phyloP scores from a whole-genome alignment of 768 basidiomycete species.

The Tubosaeta brunneosetosa region DNA sequence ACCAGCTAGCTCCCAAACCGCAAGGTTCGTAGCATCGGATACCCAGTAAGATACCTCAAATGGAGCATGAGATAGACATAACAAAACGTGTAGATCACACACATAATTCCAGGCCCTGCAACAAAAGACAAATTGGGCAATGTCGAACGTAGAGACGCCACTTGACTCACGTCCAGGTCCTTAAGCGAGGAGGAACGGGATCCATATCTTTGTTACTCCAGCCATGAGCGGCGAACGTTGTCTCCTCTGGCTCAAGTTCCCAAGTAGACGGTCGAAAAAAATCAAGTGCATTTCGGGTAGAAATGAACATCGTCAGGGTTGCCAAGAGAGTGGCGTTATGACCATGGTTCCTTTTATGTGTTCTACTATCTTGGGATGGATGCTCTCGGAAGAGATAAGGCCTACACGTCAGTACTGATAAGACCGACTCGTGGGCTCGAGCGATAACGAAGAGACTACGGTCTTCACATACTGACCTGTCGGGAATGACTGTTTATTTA shows the following conservation, averaged over 20 bases:
- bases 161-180: constrained; percentile 54
- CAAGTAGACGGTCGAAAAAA: background rate
- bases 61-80: constrained; percentile 12
- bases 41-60: constrained; percentile 14
- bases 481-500: too few relatives aligned
- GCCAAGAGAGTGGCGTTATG: background rate
- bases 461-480: background rate
- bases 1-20: constrained; percentile 44
- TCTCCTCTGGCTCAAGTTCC: constrained; percentile 39
- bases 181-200: constrained; percentile 53
- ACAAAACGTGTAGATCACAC: constrained; percentile 41
- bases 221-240: constrained; percentile 48
- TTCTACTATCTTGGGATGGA: constrained; percentile 4
- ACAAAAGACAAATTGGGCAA: background rate
- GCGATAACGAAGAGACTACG: background rate
- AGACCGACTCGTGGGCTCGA: background rate
- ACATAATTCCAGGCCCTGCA: constrained; percentile 55
- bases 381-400: background rate
- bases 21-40: constrained; percentile 24
- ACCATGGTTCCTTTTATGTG: constrained; percentile 5
- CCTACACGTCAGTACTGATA: background rate
- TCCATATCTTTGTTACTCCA: constrained; percentile 80
- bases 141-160: background rate
- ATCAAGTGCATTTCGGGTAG: background rate
- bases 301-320: constrained; percentile 7